Evolutionary conservation across 106 monocot species (phyloP), one percentile per base, ranked within the genome.

Genomic region (Dendrobium huoshanense): DNA sequence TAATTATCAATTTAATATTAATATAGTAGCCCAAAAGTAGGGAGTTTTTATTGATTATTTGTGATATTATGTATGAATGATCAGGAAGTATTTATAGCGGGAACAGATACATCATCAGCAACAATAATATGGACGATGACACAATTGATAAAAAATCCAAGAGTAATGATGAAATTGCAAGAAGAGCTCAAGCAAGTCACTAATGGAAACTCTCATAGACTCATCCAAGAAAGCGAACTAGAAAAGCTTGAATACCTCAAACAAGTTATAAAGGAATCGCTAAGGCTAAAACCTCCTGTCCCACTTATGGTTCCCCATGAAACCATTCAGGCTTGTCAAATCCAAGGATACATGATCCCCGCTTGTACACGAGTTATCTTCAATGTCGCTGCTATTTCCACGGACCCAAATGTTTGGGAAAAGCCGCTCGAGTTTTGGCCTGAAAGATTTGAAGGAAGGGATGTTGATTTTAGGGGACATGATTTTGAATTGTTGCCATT

Each of bases 381-480:
- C 55, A 96, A 96, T 90, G 90, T 90, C 85, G 88, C 88, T 89
- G 91, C 89, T 51, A 91, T 96, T 41, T 72, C 90, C 33, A 84
- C 55, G 48, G 81, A 86, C 81, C 56, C 86, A 4, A 44, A 75
- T 2, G 72, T 81, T 17, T 88, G 88, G 88, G 77, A 81, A 0
- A 41, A 64, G 3, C 86, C 89, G 7, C 2, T 37, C 0, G 79
- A 77, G 75, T 89, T 89, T 49, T n/a, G 41, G 40, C 89, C 89
- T 7, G 83, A 86, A 75, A 79, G 89, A 42, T 89, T 86, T 0
- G n/a, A 76, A 18, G 75, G 18, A 0, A 54, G 67, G 15, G 15
- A 15, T 1, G 85, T 85, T 9, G 76, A 76, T 47, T 49, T 24
- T 29, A 81, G 72, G 18, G 85, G 82, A 25, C 80, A 80, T 2